phyloP scores from a whole-genome alignment of 306 rosid genomes.

The Ziziphus jujuba region DNA sequence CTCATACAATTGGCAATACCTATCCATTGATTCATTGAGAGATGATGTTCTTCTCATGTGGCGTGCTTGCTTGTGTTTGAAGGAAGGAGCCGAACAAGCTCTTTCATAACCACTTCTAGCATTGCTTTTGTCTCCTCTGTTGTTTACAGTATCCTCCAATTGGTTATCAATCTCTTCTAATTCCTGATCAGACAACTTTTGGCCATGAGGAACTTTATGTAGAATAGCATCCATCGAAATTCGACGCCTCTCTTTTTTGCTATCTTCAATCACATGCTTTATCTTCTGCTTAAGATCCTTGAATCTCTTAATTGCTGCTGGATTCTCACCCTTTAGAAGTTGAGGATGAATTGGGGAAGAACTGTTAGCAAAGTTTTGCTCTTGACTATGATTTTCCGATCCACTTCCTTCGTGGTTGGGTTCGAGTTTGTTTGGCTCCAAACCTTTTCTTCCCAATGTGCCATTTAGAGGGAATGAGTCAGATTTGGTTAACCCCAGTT shows the following conservation, averaged over 20 bases:
- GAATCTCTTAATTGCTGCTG: conserved; percentile 38
- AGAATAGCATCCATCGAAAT: conserved; percentile 68
- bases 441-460: conserved; percentile 25
- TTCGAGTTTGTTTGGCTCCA: conserved; percentile 27
- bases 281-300: conserved; percentile 60
- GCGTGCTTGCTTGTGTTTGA: conserved; percentile 21
- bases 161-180: conserved; percentile 29
- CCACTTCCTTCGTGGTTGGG: conserved; percentile 18
- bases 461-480: conserved; percentile 45
- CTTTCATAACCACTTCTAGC: conserved; percentile 19
- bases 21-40: conserved; percentile 45
- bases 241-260: conserved; percentile 48
- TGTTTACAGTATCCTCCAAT: conserved; percentile 14
- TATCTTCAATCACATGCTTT: conserved; percentile 53
- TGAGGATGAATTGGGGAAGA: conserved; percentile 13
- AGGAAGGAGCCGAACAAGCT: conserved; percentile 22
- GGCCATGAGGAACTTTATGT: conserved; percentile 71
- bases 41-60: conserved; percentile 59
- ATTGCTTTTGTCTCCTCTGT: conserved; percentile 35
- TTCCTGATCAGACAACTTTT: conserved; percentile 24
- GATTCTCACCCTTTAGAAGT: conserved; percentile 19
- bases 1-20: conserved; percentile 59
- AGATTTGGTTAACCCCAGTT: conserved; percentile 35
- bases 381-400: conserved; percentile 7
- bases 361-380: background rate